A percentile compares a stretch with the other conserved stretches of the same genome.
These are phyloP conservation scores for Nicotiana tabacum DNA, from an alignment of 257 asterid species.

Conservation along the genomic window DNA sequence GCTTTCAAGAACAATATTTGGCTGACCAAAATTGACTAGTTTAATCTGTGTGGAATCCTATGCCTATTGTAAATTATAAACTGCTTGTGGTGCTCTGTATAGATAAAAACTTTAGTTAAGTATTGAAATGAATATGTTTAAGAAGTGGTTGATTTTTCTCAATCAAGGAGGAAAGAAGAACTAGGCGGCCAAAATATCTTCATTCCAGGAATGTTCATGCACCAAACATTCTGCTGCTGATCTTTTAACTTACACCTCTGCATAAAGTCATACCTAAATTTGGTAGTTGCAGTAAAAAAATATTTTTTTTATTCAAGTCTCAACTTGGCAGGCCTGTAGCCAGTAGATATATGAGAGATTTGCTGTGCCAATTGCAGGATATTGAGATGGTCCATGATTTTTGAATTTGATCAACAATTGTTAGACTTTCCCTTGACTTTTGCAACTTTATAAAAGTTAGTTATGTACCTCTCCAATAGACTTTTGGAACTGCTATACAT, in stretches of 20 bases:
- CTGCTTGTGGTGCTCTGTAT: background rate
- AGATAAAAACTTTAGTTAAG: background rate
- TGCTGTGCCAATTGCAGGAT: background rate
- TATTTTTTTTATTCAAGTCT: background rate
- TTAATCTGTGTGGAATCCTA: background rate
- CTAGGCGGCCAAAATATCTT: background rate
- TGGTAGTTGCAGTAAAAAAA: background rate
- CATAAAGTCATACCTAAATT: background rate
- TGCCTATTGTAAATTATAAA: background rate
- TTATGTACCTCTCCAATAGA: background rate
- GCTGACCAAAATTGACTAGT: background rate
- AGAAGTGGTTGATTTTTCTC: background rate
- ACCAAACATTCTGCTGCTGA: background rate
- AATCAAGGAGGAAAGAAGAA: background rate
- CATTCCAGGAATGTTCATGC: background rate
- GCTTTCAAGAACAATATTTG: background rate
- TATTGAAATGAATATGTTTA: background rate
- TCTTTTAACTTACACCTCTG: background rate
- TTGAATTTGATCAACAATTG: background rate
- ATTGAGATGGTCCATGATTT: background rate
- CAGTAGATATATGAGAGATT: background rate
- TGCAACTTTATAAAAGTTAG: background rate
- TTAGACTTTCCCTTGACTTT: background rate
- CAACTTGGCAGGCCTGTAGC: background rate
- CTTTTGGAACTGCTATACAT: background rate